Base-by-base conservation (phyloP, 768 basidiomycete genomes). In the Rhodotorula paludigena region DNA sequence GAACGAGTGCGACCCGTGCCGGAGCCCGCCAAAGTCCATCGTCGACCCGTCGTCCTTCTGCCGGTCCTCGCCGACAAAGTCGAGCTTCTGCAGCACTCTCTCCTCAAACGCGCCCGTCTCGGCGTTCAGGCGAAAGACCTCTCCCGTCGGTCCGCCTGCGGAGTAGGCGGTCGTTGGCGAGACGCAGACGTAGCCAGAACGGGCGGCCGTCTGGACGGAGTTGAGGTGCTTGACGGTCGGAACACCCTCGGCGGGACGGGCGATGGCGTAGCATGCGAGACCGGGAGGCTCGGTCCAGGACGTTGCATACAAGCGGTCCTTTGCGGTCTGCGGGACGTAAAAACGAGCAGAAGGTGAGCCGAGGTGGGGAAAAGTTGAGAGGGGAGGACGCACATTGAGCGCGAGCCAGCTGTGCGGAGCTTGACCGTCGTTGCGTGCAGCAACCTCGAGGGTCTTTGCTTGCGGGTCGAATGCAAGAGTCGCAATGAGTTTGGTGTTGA, bases 11-110 rank as follows among this genome's bases (percentile, higher is more conserved):
- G 66, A 68, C 3, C 76, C 76, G 44, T 77, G 72, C 48, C 76
- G 32, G 38, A 77, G 48, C 23, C 76, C 76, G 20, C 76, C 76
- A 57, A 77, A 77, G 47, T 75, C 76, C 73, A 75, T 71, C 36
- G 65, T 70, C 10, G 58, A 51, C 1, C 63, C 68, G 39, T 57
- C 44, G 23, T 69, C 60, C 9, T n/a, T 14, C 49, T 64, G 63
- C 12, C 55, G 36, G 16, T 38, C 18, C 28, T 30, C 47, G 23
- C 60, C 68, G 20, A 69, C 68, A 25, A 69, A 69, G 32, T 62
- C 68, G 35, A 69, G 55, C 45, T 62, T 65, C 56, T 69, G 68
- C 44, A 47, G 21, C 45, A 65, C 39, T 33, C 59, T 49, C 20
- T 64, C 55, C 44, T 53, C 28, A 25, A 69, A 61, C 36, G 33